Base-by-base conservation (phyloP, 2,329 filamentous ascomycete species). In the Talaromyces sp. region DNA sequence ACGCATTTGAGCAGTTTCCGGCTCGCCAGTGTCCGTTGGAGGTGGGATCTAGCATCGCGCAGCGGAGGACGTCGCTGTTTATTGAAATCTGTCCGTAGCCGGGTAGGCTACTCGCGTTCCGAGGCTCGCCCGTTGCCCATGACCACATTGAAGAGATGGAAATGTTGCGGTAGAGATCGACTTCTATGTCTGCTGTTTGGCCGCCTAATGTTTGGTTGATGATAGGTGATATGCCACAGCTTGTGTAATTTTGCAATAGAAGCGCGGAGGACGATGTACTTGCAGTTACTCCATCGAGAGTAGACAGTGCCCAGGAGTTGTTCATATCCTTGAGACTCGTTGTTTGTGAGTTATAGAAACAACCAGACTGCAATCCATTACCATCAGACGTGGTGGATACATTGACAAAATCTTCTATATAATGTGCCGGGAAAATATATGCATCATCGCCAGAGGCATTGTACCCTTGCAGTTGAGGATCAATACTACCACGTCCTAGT, bases 161-260 rank as follows among this genome's bases (percentile, higher is more conserved):
- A 66, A 84, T 82, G 58, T 80, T 79, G 65, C 80, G 77, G 71
- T 89, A 88, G 19, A 72, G 67, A 4, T 69, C 67, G 35, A 79
- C 72, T 65, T 83, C 76, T 52, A 74, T 69, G 65, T 83, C 79
- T 9, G 86, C 85, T 10, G 84, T 85, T 22, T 72, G 68, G 64
- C 81, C 79, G 50, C 81, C 78, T 2, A 89, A 76, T 0, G 85
- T 85, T 24, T 73, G 71, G 70, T 89, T 89, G 9, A 90, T 77
- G 2, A 85, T 74, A 0, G 87, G 82, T 1, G 86, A 86, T 47
- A 89, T 82, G 16, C 88, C 88, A 70, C 88, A 90, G 10, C 78
- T 74, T 4, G 83, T 85, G 1, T 82, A 67, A 27, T 78, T 78
- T 3, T 73, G 70, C 11, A 78, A 69, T 6, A 78, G 68, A 16